Evolutionary conservation across 2,329 filamentous ascomycete genomes (phyloP).

Genomic region (Dothideomycetidae sp.): DNA sequence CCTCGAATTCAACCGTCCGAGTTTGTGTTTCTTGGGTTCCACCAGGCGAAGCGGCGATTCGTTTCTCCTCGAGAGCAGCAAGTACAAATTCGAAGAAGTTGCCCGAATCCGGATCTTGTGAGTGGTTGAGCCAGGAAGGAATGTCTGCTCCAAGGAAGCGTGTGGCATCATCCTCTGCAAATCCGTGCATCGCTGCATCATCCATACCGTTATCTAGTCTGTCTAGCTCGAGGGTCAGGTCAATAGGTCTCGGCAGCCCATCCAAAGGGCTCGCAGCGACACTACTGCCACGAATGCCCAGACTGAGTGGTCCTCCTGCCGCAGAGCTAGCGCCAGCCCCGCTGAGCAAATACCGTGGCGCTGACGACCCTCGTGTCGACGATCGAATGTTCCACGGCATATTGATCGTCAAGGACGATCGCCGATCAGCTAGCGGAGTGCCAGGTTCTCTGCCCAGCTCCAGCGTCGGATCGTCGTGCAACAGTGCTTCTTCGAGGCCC

Average conservation of each 20-base stretch:
- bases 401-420: slow-evolving; percentile 36
- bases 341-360: slow-evolving; percentile 11
- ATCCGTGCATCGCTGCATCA: not conserved
- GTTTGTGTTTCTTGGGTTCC: too few relatives aligned
- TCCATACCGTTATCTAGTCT: not conserved
- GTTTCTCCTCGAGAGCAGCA: slow-evolving; percentile 29
- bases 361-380: slow-evolving; percentile 38
- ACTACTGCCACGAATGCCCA: slow-evolving; percentile 35
- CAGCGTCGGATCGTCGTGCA: slow-evolving; percentile 22
- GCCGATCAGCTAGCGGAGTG: slow-evolving; percentile 48
- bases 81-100: slow-evolving; percentile 51
- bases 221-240: too few relatives aligned
- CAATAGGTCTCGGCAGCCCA: slow-evolving; percentile 23
- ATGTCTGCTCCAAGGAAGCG: too few relatives aligned
- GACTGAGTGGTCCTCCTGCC: slow-evolving; percentile 20
- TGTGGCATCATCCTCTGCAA: too few relatives aligned
- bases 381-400: slow-evolving; percentile 56
- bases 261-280: slow-evolving; percentile 42
- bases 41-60: slow-evolving; percentile 16
- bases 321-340: slow-evolving; percentile 7
- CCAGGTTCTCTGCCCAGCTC: slow-evolving; percentile 59
- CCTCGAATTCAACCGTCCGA: slow-evolving; percentile 50
- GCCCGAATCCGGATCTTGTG: slow-evolving; percentile 42
- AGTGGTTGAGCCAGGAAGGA: not conserved
- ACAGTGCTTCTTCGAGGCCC: slow-evolving; percentile 13